A percentile compares a stretch with the other conserved stretches of the same genome.
phyloP scores from a whole-genome alignment of 1,284 basidiomycete species.

The Ustilago nuda region DNA sequence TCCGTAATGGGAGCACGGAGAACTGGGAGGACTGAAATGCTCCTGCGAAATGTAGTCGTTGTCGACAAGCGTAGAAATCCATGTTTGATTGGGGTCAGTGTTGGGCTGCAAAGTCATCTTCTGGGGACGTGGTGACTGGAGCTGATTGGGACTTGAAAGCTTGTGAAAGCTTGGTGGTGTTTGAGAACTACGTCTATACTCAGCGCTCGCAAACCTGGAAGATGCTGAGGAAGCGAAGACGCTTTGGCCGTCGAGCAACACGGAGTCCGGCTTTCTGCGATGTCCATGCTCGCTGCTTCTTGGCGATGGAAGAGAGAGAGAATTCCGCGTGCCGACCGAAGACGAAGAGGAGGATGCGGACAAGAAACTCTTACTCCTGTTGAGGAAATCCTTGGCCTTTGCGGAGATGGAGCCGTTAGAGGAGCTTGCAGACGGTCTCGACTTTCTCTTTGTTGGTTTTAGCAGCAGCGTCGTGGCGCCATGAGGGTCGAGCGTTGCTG shows the following conservation, averaged over 20 bases:
- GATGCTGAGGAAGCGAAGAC: constrained; percentile 1
- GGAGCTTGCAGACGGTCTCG: neutral
- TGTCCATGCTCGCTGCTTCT: constrained; percentile 1
- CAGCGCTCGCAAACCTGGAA: constrained; percentile 1
- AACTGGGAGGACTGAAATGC: neutral
- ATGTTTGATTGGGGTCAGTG: neutral
- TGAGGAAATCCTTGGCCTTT: constrained; percentile 16
- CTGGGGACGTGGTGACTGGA: neutral
- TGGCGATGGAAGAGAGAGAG: neutral
- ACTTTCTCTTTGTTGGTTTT: constrained; percentile 8
- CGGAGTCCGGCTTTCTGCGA: neutral
- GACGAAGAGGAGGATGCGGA: constrained; percentile 12
- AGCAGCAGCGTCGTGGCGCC: neutral
- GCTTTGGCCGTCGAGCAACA: neutral
- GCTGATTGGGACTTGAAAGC: neutral
- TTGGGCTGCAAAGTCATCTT: neutral
- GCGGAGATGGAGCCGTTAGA: constrained; percentile 13
- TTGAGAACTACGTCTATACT: neutral
- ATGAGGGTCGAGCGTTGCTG: constrained; percentile 1
- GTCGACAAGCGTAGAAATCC: constrained; percentile 24
- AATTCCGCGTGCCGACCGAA: neutral
- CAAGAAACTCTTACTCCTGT: constrained; percentile 22
- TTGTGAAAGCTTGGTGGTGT: neutral
- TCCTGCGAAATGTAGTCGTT: constrained; percentile 14
- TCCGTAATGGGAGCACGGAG: neutral